A percentile compares a stretch with the other conserved stretches of the same genome.
phyloP scores from a whole-genome alignment of 345 rosid species.

The Eucalyptus marginata region DNA sequence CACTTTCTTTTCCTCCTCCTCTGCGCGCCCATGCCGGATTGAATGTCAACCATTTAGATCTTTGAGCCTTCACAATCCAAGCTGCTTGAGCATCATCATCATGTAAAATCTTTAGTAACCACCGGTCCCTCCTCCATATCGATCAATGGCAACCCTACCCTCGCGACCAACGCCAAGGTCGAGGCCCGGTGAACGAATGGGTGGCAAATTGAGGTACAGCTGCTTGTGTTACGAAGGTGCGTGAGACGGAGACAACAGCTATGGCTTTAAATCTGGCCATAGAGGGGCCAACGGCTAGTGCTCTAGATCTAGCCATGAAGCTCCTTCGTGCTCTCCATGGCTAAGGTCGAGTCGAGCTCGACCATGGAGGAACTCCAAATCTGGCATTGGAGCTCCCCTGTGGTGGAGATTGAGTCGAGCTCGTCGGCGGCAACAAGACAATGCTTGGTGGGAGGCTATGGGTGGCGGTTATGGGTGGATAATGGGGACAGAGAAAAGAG shows the following conservation, averaged over 20 bases:
- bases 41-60: neutral
- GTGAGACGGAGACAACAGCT: neutral
- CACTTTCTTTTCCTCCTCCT: neutral
- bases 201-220: neutral
- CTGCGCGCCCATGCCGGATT: neutral
- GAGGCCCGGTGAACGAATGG: neutral
- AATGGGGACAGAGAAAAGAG: neutral
- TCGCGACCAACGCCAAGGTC: neutral
- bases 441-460: neutral
- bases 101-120: neutral
- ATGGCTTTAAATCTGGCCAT: neutral
- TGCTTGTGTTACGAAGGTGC: neutral
- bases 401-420: neutral
- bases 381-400: neutral
- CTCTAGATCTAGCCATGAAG: neutral
- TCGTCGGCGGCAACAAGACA: neutral
- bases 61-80: neutral
- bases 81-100: neutral
- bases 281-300: neutral
- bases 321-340: neutral
- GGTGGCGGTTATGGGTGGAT: rapidly evolving
- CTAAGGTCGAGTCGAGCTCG: neutral
- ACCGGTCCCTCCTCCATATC: neutral
- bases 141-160: neutral
- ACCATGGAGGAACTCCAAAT: neutral